Evolutionary conservation across 2,329 filamentous ascomycete genomes (phyloP).

Genomic region (Calonectria multiphialidica): DNA sequence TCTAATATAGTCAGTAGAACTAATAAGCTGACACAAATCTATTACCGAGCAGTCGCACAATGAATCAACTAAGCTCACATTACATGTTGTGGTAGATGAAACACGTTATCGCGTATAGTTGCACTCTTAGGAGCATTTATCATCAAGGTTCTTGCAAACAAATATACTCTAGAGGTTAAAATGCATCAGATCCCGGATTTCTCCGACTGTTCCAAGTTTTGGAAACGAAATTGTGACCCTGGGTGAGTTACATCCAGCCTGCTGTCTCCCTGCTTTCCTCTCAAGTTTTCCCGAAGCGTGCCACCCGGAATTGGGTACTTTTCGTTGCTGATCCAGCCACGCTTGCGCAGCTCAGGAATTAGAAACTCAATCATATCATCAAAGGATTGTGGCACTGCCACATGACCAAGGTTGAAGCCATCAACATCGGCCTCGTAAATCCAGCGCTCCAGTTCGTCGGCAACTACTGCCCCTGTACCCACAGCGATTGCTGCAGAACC

Average conservation of each 20-base stretch:
- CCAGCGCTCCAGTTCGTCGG: slow-evolving; percentile 33
- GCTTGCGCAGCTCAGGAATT: slow-evolving; percentile 22
- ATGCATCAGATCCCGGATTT: no score
- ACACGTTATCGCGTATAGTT: no score
- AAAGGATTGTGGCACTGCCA: slow-evolving; percentile 24
- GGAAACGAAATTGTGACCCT: neutral
- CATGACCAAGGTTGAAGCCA: slow-evolving; percentile 34
- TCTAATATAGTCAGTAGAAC: no score
- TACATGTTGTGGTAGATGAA: no score
- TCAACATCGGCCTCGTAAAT: slow-evolving; percentile 28
- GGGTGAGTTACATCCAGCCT: neutral
- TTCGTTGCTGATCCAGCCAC: slow-evolving; percentile 21
- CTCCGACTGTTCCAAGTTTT: neutral
- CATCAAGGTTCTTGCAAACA: no score
- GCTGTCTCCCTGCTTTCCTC: neutral
- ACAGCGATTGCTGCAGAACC: slow-evolving; percentile 42
- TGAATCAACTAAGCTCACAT: no score
- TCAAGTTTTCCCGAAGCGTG: slow-evolving; percentile 17
- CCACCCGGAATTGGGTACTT: neutral
- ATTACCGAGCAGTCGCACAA: no score
- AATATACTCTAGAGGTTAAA: no score
- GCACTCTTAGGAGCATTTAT: no score
- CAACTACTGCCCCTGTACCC: slow-evolving; percentile 29
- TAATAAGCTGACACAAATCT: no score
- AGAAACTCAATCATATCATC: slow-evolving; percentile 30